Evolutionary conservation across 2,329 filamentous ascomycete genomes (phyloP).

Genomic region (Sporothrix variecibatus): DNA sequence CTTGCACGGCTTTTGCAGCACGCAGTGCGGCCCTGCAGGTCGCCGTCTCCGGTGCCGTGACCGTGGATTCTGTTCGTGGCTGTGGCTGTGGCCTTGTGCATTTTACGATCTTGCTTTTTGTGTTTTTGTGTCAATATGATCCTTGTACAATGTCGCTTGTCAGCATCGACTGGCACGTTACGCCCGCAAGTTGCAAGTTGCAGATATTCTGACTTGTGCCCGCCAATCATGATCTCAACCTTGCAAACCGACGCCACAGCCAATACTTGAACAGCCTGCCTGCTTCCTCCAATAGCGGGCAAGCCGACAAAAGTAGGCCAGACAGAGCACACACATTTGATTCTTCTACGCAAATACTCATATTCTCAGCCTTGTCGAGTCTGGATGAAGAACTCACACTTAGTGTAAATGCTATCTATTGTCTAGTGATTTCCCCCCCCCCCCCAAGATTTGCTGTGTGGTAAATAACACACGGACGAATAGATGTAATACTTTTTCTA

Average conservation of each 20-base stretch:
- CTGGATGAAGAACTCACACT: not conserved
- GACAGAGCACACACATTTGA: no score
- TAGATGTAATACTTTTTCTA: no score
- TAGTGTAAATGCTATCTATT: not conserved
- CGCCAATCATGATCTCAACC: not conserved
- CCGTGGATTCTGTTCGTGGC: not conserved
- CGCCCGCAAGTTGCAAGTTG: not conserved
- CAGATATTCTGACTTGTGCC: not conserved
- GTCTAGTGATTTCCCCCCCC: not conserved
- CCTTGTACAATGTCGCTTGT: conserved; percentile 1
- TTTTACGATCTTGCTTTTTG: not conserved
- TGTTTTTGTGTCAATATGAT: not conserved
- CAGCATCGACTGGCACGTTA: conserved; percentile 11
- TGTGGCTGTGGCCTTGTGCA: not conserved
- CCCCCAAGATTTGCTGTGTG: no score
- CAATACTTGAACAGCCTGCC: not conserved
- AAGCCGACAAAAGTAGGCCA: not conserved
- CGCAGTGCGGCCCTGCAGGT: not conserved
- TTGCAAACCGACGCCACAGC: not conserved
- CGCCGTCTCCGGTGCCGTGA: conserved; percentile 11
- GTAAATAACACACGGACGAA: not conserved
- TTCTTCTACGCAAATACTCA: not conserved
- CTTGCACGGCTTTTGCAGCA: not conserved
- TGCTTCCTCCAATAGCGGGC: not conserved
- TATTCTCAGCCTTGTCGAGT: not conserved